Conservation (phyloP, 1,284 basidiomycete genomes). For the Albatrellus sp. region DNA sequence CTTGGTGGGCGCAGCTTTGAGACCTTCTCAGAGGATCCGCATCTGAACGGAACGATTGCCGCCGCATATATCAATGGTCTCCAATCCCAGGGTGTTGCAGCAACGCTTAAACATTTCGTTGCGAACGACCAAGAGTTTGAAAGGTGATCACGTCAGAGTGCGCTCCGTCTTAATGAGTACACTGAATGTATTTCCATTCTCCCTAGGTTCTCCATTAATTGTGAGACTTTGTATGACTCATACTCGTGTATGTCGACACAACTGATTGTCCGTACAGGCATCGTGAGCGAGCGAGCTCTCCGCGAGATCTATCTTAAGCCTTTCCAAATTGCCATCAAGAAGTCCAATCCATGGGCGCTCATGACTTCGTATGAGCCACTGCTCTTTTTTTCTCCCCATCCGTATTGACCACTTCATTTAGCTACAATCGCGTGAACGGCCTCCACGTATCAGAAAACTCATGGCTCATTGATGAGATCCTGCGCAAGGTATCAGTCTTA, state of each 20-base stretch:
- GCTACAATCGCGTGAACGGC: constrained; percentile 53
- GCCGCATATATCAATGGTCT: constrained; percentile 56
- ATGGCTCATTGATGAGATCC: constrained; percentile 40
- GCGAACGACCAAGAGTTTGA: constrained; percentile 42
- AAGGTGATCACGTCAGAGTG: constrained; percentile 15
- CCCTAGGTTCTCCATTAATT: constrained; percentile 32
- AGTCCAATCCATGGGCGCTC: constrained; percentile 44
- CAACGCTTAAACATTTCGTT: constrained; percentile 35
- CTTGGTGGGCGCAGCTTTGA: constrained; percentile 39
- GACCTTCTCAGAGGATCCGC: constrained; percentile 36
- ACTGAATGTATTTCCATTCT: constrained; percentile 11
- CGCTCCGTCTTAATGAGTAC: not conserved
- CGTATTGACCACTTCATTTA: constrained; percentile 14
- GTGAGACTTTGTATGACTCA: not conserved
- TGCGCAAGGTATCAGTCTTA: constrained; percentile 26
- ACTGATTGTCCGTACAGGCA: constrained; percentile 17
- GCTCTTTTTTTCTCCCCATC: not conserved
- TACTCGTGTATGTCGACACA: not conserved
- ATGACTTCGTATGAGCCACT: constrained; percentile 41
- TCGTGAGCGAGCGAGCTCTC: constrained; percentile 45
- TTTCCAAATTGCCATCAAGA: constrained; percentile 55
- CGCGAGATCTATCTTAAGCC: constrained; percentile 65
- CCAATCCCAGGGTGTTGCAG: constrained; percentile 50
- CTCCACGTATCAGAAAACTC: constrained; percentile 52
- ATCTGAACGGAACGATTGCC: constrained; percentile 30